A percentile compares a stretch with the other conserved stretches of the same genome.
phyloP scores from a whole-genome alignment of 306 rosid species.

The Mimosa bimucronata region DNA sequence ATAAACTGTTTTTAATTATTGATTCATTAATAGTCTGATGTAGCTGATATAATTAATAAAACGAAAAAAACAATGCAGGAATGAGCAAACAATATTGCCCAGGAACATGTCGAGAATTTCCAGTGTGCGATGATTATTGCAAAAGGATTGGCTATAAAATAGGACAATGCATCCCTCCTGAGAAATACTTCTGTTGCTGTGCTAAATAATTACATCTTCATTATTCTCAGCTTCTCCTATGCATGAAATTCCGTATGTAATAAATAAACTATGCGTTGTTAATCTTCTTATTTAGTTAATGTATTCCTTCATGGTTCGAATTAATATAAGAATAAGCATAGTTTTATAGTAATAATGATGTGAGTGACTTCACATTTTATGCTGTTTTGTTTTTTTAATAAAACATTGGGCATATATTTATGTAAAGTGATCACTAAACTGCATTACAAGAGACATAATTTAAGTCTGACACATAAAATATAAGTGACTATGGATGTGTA shows the following conservation, averaged over 20 bases:
- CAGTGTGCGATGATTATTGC: not conserved
- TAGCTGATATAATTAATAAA: not conserved
- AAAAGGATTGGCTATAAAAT: not conserved
- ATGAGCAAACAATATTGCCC: not conserved
- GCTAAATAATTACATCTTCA: not conserved
- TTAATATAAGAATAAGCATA: not conserved
- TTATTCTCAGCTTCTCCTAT: too few relatives aligned
- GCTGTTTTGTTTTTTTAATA: too few relatives aligned
- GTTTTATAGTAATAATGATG: not conserved
- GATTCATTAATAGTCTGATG: not conserved
- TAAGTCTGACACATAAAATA: too few relatives aligned
- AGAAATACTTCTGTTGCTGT: slow-evolving; percentile 8
- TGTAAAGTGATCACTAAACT: too few relatives aligned
- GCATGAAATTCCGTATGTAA: not conserved
- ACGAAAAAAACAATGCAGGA: slow-evolving; percentile 6
- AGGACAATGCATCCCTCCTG: slow-evolving; percentile 1
- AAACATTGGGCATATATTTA: too few relatives aligned
- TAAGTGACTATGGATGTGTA: too few relatives aligned
- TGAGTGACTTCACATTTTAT: too few relatives aligned
- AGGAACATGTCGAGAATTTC: not conserved
- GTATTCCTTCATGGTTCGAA: not conserved
- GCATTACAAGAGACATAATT: too few relatives aligned
- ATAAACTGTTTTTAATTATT: not conserved
- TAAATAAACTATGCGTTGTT: not conserved
- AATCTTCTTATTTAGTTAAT: not conserved